Percentiles rank a stretch among this genome's conserved stretches.
Evolutionary conservation across 345 rosid genomes (phyloP).

Genomic region (Sonneratia alba): DNA sequence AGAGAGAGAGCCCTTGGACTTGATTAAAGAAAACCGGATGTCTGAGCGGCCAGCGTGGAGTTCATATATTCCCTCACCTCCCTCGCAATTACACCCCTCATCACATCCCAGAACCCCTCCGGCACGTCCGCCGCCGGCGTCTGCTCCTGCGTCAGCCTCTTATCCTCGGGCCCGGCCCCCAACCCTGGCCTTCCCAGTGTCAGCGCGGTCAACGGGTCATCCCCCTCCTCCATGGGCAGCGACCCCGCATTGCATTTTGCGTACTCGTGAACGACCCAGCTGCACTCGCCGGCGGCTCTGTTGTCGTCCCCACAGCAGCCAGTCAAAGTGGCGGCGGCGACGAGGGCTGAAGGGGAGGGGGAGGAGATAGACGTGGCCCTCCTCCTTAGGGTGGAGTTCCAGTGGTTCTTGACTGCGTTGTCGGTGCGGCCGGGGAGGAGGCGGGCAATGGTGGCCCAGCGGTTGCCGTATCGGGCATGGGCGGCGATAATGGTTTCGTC

Average conservation of each 20-base stretch:
- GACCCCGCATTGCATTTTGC: background rate
- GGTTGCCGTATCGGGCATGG: constrained; percentile 45
- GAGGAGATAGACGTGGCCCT: constrained; percentile 2
- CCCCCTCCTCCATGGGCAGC: background rate
- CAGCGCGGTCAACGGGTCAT: constrained; percentile 16
- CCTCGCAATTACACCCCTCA: constrained; percentile 17
- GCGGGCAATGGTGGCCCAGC: constrained; percentile 60
- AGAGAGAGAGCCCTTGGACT: background rate
- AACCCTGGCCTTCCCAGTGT: constrained; percentile 12
- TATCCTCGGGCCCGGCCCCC: background rate
- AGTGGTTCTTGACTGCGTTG: constrained; percentile 55
- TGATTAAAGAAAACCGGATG: constrained; percentile 1
- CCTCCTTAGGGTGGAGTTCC: constrained; percentile 46
- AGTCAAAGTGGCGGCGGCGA: background rate
- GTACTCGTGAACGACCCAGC: background rate
- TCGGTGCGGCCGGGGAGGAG: constrained; percentile 55
- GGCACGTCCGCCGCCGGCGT: constrained; percentile 8
- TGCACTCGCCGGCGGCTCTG: constrained; percentile 1
- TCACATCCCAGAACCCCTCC: constrained; percentile 17
- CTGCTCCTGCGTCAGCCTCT: background rate
- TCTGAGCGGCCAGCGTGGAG: constrained; percentile 7
- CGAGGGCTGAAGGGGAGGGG: constrained; percentile 6
- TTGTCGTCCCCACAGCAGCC: background rate
- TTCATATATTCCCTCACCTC: constrained; percentile 15
- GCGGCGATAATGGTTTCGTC: constrained; percentile 43